phyloP scores from a whole-genome alignment of 2,329 filamentous ascomycete genomes.

The Neonectria faginata region DNA sequence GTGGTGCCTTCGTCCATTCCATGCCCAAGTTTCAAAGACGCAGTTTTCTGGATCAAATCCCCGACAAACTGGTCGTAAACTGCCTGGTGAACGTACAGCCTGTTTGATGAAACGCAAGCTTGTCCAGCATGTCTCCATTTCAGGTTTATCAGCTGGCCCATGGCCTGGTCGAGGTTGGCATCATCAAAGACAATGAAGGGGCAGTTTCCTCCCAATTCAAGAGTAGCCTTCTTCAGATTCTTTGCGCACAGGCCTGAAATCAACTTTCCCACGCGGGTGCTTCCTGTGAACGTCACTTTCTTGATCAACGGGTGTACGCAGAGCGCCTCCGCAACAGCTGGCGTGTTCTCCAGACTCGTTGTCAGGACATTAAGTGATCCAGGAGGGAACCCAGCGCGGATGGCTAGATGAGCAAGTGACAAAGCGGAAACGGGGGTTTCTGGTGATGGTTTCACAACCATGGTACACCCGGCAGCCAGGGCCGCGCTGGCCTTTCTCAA shows the following conservation, averaged over 20 bases:
- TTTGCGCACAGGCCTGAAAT: conserved; percentile 70
- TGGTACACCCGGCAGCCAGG: conserved; percentile 79
- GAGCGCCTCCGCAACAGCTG: conserved; percentile 58
- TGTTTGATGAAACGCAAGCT: conserved; percentile 75
- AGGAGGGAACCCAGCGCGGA: conserved; percentile 78
- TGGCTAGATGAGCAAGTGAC: conserved; percentile 74
- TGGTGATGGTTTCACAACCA: conserved; percentile 79
- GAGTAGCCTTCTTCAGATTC: conserved; percentile 73
- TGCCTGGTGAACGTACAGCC: conserved; percentile 69
- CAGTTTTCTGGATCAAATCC: conserved; percentile 63
- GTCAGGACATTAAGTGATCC: conserved; percentile 72
- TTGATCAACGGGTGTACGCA: conserved; percentile 59
- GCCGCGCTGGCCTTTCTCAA: conserved; percentile 62
- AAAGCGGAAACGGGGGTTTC: conserved; percentile 81
- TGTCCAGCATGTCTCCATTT: conserved; percentile 71
- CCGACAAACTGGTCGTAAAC: conserved; percentile 72
- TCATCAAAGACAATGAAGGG: conserved; percentile 75
- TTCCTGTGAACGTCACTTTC: conserved; percentile 84
- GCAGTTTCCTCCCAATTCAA: conserved; percentile 79
- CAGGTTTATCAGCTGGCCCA: conserved; percentile 66
- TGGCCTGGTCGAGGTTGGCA: conserved; percentile 73
- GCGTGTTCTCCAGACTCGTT: conserved; percentile 59
- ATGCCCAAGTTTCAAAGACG: conserved; percentile 70
- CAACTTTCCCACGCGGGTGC: conserved; percentile 75
- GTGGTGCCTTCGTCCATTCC: conserved; percentile 59